Evolutionary conservation across 257 asterid species (phyloP).

Genomic region (Solanum gracilifrons): DNA sequence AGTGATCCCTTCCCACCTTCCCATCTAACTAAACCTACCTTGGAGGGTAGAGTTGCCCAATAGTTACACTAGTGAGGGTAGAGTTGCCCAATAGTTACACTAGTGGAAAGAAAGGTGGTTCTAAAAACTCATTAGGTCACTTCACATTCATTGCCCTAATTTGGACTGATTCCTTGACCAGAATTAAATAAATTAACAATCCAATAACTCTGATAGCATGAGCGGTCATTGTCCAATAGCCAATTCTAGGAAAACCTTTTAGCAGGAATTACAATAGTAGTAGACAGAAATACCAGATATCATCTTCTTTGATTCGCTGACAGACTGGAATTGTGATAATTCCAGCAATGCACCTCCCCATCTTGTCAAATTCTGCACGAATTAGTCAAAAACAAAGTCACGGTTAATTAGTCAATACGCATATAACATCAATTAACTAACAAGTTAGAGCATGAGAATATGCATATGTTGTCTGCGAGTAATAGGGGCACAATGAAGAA

Average conservation of each 20-base stretch:
- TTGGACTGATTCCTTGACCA: neutral
- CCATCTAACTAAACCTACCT: neutral
- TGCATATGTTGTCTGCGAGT: neutral
- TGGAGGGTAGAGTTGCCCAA: neutral
- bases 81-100: neutral
- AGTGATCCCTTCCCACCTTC: neutral
- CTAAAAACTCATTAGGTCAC: neutral
- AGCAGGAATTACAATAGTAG: neutral
- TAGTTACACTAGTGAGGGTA: neutral
- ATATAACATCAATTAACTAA: neutral
- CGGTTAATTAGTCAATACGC: neutral
- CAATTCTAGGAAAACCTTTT: neutral
- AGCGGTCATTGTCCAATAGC: neutral
- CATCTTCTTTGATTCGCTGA: conserved; percentile 68
- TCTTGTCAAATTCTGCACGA: conserved; percentile 66
- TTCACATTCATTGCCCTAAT: neutral
- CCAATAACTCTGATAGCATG: neutral
- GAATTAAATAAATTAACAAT: neutral
- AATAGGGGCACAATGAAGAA: too few relatives aligned
- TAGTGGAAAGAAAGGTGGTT: neutral
- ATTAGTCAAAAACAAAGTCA: neutral
- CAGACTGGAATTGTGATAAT: conserved; percentile 73
- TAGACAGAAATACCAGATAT: conserved; percentile 36
- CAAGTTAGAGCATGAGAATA: neutral
- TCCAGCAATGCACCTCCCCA: conserved; percentile 92